Evolutionary conservation across 116 monocot species (phyloP).

Genomic region (Iris pallida): DNA sequence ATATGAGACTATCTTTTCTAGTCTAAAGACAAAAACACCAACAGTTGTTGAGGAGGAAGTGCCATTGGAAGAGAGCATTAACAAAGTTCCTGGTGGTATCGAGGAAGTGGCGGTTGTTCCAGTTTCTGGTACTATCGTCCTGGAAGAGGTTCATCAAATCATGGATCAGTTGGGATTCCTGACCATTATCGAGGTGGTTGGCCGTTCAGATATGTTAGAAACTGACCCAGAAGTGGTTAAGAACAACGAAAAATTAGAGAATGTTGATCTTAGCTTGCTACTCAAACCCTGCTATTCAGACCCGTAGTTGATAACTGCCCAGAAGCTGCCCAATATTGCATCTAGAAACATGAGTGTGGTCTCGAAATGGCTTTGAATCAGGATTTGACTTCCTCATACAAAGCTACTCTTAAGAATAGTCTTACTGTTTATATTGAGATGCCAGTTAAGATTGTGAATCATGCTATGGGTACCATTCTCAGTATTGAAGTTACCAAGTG

Average conservation of each 20-base stretch:
- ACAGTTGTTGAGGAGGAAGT: too few species aligned
- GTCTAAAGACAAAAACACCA: too few species aligned
- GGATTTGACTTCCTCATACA: constrained; percentile 52
- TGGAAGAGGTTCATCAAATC: constrained; percentile 85
- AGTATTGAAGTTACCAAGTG: constrained; percentile 92
- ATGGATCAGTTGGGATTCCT: constrained; percentile 80
- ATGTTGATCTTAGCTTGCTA: constrained; percentile 69
- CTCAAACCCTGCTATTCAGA: constrained; percentile 54
- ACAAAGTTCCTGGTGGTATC: too few species aligned
- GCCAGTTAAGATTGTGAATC: constrained; percentile 74
- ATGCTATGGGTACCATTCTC: constrained; percentile 95
- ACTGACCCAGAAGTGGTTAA: constrained; percentile 63
- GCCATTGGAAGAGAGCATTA: too few species aligned
- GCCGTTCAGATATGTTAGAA: constrained; percentile 81
- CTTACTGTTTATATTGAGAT: constrained; percentile 63
- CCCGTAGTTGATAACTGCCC: constrained; percentile 80
- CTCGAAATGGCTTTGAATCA: constrained; percentile 85
- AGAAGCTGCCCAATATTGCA: constrained; percentile 77
- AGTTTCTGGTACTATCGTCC: too few species aligned
- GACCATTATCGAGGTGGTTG: constrained; percentile 72
- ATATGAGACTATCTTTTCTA: too few species aligned
- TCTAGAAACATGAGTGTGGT: constrained; percentile 89
- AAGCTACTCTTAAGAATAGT: constrained; percentile 54
- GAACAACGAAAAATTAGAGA: constrained; percentile 76
- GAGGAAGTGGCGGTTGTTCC: too few species aligned